Evolutionary conservation across 495 filamentous ascomycete species (phyloP).

Genomic region (Penicillium arizonense): DNA sequence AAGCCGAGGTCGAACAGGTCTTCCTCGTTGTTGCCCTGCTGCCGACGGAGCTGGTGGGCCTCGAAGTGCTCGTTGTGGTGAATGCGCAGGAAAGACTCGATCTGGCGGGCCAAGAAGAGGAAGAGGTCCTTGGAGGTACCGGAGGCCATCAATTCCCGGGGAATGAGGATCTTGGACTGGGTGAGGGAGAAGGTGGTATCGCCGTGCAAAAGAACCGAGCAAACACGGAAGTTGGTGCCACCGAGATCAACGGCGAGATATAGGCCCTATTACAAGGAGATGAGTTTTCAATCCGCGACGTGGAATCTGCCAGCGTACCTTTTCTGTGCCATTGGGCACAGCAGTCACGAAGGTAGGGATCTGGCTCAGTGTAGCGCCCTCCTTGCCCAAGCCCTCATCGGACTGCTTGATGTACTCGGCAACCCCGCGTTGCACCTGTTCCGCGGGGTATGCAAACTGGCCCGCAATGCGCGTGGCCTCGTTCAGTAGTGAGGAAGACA

Average conservation of each 20-base stretch:
- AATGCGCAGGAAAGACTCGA: constrained; percentile 78
- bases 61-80: constrained; percentile 91
- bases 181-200: constrained; percentile 89
- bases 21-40: constrained; percentile 57
- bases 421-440: constrained; percentile 75
- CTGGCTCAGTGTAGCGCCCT: constrained; percentile 81
- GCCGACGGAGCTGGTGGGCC: constrained; percentile 59
- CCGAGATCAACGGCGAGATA: constrained; percentile 96
- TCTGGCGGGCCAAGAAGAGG: constrained; percentile 87
- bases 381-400: constrained; percentile 78
- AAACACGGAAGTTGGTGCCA: constrained; percentile 97
- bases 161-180: constrained; percentile 89
- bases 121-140: constrained; percentile 87
- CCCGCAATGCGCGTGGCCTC: constrained; percentile 75
- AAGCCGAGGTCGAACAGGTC: constrained; percentile 90
- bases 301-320: constrained; percentile 41
- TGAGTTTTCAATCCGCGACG: constrained; percentile 1
- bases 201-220: constrained; percentile 87
- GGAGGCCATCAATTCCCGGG: constrained; percentile 84
- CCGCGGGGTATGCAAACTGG: constrained; percentile 82
- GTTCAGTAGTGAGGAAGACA: constrained; percentile 57
- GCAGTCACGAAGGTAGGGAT: constrained; percentile 96
- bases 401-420: constrained; percentile 84
- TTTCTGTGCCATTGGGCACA: constrained; percentile 96
- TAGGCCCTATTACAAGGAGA: constrained; percentile 59